Base-by-base conservation (phyloP, 345 rosid genomes). In the Xanthoceras sorbifolium region DNA sequence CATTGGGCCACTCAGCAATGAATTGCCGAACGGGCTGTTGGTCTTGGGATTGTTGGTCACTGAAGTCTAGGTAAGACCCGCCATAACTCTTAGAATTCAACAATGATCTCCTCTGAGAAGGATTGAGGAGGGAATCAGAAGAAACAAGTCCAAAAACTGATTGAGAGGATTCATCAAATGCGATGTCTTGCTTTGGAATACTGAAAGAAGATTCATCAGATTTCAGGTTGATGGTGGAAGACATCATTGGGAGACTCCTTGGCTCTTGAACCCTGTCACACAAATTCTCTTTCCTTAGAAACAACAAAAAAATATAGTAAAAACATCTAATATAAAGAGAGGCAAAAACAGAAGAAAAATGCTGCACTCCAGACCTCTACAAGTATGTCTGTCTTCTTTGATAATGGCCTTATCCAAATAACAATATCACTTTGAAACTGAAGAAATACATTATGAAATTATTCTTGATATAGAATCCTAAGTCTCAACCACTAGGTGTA, bases 141-240 rank as follows among this genome's bases (percentile, higher is more conserved):
- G 90, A 81, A 66, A 87, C 85, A 68, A 79, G 78, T 73, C 94
- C 94, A 69, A 89, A 85, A 80, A 80, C 86, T 3, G 76, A 36
- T 67, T 71, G 80, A 44, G 80, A 66, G 22, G 75, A 9, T 82
- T 80, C 79, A 44, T 54, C 71, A 64, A 76, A 79, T 38, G 80
- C 74, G 71, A 60, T 59, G 68, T 82, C 83, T 25, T 82, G 87
- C 73, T 84, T 86, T 1, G 80, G 79, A 46, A 84, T 71, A 12
- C 66, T 32, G 44, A 80, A 29, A 7, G 59, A 63, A 32, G 89
- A 31, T 55, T 82, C 84, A 18, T 81, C 80, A 52, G 89, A 68
- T 74, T 82, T 87, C 71, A 67, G 25, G 76, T 67, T 78, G 74
- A 67, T 71, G 1, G 83, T 59, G 29, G 87, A 60, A 69, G 90